These are phyloP conservation scores for Colletotrichum sp. DNA, from an alignment of 2,329 filamentous ascomycete species.

Conservation along the genomic window DNA sequence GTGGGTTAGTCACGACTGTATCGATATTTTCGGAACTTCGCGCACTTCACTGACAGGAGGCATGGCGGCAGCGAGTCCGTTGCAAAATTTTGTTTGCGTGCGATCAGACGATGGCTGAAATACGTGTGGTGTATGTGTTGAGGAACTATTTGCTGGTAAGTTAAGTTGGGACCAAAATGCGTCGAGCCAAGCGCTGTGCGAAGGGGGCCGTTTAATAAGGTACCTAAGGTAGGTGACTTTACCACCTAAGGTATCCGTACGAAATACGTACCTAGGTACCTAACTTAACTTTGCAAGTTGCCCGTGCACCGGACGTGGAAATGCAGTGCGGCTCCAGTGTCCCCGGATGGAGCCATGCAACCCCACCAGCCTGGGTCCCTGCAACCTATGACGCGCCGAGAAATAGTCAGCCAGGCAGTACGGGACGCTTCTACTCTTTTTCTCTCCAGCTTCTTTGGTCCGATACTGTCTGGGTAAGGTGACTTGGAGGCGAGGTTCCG, in stretches of 20 bases:
- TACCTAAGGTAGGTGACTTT: background rate
- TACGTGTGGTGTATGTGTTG: background rate
- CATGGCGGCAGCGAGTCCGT: slow-evolving; percentile 40
- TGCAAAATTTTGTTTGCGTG: background rate
- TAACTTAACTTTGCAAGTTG: too few relatives aligned
- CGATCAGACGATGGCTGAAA: background rate
- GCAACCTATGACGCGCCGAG: slow-evolving; percentile 9
- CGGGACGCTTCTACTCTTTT: background rate
- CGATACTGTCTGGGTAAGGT: background rate
- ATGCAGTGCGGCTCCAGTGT: background rate
- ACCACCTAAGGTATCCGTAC: background rate
- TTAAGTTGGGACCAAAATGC: background rate
- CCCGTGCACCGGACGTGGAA: background rate
- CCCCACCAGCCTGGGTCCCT: background rate
- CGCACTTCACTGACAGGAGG: slow-evolving; percentile 23
- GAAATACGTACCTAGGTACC: too few relatives aligned
- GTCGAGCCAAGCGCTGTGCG: background rate
- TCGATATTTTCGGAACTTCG: background rate
- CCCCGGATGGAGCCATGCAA: background rate
- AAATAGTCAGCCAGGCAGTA: background rate
- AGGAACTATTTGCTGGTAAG: background rate
- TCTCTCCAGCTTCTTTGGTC: background rate
- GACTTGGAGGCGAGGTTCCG: background rate
- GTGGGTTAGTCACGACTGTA: background rate
- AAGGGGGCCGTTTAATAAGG: background rate